Evolutionary conservation across 805 yeast genomes (phyloP).

Genomic region (Tetrapisispora taiwanensis): DNA sequence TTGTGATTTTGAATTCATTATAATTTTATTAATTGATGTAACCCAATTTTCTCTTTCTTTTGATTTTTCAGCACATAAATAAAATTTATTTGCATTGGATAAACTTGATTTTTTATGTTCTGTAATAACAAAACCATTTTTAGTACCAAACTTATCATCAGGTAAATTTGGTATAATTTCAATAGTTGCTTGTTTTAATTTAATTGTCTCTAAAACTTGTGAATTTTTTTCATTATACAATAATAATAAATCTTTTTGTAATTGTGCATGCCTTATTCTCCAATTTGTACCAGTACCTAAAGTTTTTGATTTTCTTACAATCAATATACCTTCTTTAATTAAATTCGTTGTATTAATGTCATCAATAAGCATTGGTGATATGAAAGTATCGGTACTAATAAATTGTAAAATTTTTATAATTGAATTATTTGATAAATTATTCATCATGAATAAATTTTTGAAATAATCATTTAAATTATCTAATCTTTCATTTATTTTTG

Average conservation of each 20-base stretch:
- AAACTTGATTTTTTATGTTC: slow-evolving; percentile 34
- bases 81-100: slow-evolving; percentile 39
- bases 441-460: slow-evolving; percentile 42
- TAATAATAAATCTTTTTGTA: slow-evolving; percentile 49
- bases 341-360: slow-evolving; percentile 30
- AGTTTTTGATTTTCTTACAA: slow-evolving; percentile 46
- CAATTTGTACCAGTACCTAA: slow-evolving; percentile 50
- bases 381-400: slow-evolving; percentile 59
- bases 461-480: slow-evolving; percentile 50
- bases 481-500: slow-evolving; percentile 54
- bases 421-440: slow-evolving; percentile 46
- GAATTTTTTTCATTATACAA: slow-evolving; percentile 43
- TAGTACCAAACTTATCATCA: slow-evolving; percentile 29
- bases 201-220: slow-evolving; percentile 37
- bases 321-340: slow-evolving; percentile 50
- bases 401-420: slow-evolving; percentile 49
- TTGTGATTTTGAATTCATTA: slow-evolving; percentile 7
- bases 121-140: slow-evolving; percentile 28
- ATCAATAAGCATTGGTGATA: slow-evolving; percentile 40
- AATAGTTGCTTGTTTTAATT: slow-evolving; percentile 29
- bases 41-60: slow-evolving; percentile 71
- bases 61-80: slow-evolving; percentile 71
- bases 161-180: slow-evolving; percentile 31
- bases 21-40: slow-evolving; percentile 32
- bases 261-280: slow-evolving; percentile 61